A percentile compares a stretch with the other conserved stretches of the same genome.
Evolutionary conservation across 148 eudicot genomes (phyloP).

Genomic region (Rhododendron simsii): DNA sequence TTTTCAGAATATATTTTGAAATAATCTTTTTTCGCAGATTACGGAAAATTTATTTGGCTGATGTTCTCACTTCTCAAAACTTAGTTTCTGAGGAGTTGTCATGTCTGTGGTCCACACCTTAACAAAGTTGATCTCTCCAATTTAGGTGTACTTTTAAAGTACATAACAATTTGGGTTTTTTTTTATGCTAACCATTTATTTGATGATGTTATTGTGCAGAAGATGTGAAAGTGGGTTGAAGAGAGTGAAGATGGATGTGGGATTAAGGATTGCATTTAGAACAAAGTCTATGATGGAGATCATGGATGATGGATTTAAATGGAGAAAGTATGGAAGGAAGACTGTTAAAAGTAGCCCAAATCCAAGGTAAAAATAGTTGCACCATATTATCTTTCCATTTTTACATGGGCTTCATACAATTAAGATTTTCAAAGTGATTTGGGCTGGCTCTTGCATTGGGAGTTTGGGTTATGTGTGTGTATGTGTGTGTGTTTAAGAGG

Average conservation of each 20-base stretch:
- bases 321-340: constrained; percentile 15
- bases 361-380: constrained; percentile 1
- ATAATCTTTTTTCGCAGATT: too few relatives aligned
- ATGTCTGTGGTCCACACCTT: too few relatives aligned
- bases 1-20: too few relatives aligned
- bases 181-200: background rate
- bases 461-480: too few relatives aligned
- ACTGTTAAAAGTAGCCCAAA: constrained; percentile 5
- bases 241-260: constrained; percentile 3
- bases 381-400: background rate
- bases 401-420: background rate
- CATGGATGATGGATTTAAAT: constrained; percentile 16
- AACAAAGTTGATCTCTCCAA: too few relatives aligned
- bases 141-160: too few relatives aligned
- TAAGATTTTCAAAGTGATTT: background rate
- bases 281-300: constrained; percentile 6
- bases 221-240: background rate
- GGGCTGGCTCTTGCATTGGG: too few relatives aligned
- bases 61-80: too few relatives aligned
- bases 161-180: too few relatives aligned
- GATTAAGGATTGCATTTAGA: constrained; percentile 3
- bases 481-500: too few relatives aligned
- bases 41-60: too few relatives aligned
- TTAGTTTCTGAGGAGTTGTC: too few relatives aligned
- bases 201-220: background rate